Evolutionary conservation across 1,284 basidiomycete species (phyloP), one percentile per base, ranked within the genome.

Genomic region (Ustilago bromivora): DNA sequence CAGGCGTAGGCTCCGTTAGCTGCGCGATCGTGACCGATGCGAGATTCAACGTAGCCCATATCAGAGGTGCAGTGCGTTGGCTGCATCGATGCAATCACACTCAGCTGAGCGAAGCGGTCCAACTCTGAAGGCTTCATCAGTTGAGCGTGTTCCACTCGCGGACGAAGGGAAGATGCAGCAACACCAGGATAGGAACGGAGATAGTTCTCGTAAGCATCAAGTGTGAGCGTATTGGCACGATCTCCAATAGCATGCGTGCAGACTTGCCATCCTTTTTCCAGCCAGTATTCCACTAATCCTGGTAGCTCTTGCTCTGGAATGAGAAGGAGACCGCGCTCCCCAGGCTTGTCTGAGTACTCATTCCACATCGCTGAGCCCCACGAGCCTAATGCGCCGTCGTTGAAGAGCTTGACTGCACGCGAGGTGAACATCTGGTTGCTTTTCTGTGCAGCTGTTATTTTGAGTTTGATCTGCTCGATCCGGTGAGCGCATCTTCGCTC

Each of bases 71-170:
- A 94, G 85, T 98, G 95, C 0, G 94, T 96, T 0, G 96, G 95
- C 82, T 98, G 96, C 31, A 96, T 93, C 76, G 94, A 96, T 1
- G 93, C 90, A 79, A 97, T 93, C 17, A 97, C 93, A 80, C 93
- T 93, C 11, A 96, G 88, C 52, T 87, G 87, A 19, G 91, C 92
- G 28, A 91, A 89, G 13, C 94, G 89, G 65, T 89, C 82, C 12
- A 96, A 82, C 84, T 97, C 95, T 1, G 89, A 87, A 5, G 84
- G 87, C 1, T 64, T 57, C 61, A 84, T 56, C 65, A 97, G 94
- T 86, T 98, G 95, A 0, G 94, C 92, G 86, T 98, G 95, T 83
- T 98, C 96, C 32, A 96, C 91, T 28, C 95, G 89, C 1, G 93
- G 91, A 19, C 94, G 88, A 80, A 90, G 89, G 51, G 35, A 68